Conservation (phyloP, 2,329 filamentous ascomycete species). For the Botrytis galanthina region DNA sequence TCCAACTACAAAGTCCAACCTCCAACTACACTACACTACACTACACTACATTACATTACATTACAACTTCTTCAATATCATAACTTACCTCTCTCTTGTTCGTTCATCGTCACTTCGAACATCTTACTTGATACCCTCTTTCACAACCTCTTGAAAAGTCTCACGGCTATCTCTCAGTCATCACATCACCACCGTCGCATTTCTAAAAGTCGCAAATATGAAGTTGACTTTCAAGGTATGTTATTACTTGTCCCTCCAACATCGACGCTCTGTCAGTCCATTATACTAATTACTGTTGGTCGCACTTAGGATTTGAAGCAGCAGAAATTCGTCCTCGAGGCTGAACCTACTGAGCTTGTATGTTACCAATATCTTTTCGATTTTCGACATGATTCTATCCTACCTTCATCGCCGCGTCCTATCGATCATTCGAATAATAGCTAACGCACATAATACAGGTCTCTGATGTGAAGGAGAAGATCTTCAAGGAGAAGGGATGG, state of each 20-base stretch:
- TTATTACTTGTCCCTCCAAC: constrained; percentile 29
- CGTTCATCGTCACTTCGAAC: neutral
- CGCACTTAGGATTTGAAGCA: constrained; percentile 87
- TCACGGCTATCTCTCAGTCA: neutral
- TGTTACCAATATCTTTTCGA: constrained; percentile 38
- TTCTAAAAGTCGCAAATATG: constrained; percentile 49
- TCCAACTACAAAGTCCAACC: no score
- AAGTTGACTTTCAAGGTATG: constrained; percentile 70
- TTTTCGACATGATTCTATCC: neutral
- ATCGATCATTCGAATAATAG: constrained; percentile 18
- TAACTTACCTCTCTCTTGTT: neutral
- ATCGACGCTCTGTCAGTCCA: constrained; percentile 21
- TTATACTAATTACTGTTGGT: constrained; percentile 30
- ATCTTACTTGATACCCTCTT: neutral
- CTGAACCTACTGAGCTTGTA: constrained; percentile 90
- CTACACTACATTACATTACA: neutral
- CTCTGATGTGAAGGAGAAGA: constrained; percentile 87
- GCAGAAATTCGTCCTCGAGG: constrained; percentile 95
- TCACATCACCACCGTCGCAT: constrained; percentile 11
- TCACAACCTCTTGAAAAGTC: neutral
- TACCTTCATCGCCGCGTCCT: neutral
- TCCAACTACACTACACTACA: no score
- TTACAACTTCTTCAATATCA: neutral
- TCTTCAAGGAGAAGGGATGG: constrained; percentile 90
- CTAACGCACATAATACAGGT: constrained; percentile 55